A percentile compares a stretch with the other conserved stretches of the same genome.
Conservation (phyloP, 805 yeast genomes). For the Dipodascopsis uninucleata region DNA sequence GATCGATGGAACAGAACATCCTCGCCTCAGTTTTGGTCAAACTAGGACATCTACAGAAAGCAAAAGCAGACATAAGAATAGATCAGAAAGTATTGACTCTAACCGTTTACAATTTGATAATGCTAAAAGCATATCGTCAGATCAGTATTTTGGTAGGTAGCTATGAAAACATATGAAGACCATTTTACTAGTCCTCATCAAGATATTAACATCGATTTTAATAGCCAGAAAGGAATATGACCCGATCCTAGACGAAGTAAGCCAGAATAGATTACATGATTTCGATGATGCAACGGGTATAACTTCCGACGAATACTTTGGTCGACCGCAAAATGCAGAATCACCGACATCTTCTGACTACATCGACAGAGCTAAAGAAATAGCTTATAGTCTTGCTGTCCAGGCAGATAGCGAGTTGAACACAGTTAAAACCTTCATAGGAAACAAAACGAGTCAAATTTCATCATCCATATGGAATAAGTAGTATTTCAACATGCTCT, state of each 20-base stretch:
- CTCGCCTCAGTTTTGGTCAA: slow-evolving; percentile 88
- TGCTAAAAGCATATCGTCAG: slow-evolving; percentile 20
- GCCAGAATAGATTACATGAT: slow-evolving; percentile 29
- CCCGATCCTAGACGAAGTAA: slow-evolving; percentile 3
- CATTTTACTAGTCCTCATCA: not conserved
- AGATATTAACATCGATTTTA: not conserved
- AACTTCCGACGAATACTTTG: slow-evolving; percentile 91
- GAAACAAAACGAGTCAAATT: slow-evolving; percentile 1
- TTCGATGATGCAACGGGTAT: slow-evolving; percentile 89
- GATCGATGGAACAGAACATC: not conserved
- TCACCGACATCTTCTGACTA: slow-evolving; percentile 1
- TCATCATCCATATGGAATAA: slow-evolving; percentile 4
- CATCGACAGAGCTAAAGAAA: slow-evolving; percentile 5
- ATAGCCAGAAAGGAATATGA: not conserved
- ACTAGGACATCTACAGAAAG: slow-evolving; percentile 52
- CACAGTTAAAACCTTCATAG: not conserved
- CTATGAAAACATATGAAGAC: not conserved
- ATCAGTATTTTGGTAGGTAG: slow-evolving; percentile 16
- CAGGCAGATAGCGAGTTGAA: slow-evolving; percentile 8
- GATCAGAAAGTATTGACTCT: not conserved
- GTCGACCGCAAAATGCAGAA: slow-evolving; percentile 54
- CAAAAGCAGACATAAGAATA: slow-evolving; percentile 1
- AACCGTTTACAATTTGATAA: slow-evolving; percentile 1
- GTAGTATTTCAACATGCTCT: no score
- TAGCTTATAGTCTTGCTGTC: slow-evolving; percentile 2